Evolutionary conservation across 2,329 filamentous ascomycete species (phyloP).

Genomic region (Aspergillus felis): DNA sequence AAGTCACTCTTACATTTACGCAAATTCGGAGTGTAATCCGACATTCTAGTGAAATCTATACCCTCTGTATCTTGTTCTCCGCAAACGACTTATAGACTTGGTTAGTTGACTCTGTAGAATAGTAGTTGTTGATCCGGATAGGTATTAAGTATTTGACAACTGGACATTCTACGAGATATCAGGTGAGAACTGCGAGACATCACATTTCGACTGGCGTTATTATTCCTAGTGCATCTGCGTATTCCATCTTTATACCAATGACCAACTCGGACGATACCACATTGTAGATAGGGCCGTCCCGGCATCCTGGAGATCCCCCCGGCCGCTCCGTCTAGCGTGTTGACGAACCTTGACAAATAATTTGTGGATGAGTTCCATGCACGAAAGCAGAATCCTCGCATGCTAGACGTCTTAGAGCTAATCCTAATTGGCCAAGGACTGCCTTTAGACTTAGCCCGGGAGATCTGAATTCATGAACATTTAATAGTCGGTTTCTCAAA

Average conservation of each 20-base stretch:
- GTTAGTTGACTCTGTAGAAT: neutral
- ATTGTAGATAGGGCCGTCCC: conserved; percentile 9
- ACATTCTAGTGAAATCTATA: neutral
- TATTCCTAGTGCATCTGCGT: conserved; percentile 3
- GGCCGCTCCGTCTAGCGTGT: conserved; percentile 7
- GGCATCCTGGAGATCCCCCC: conserved; percentile 15
- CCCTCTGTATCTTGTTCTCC: neutral
- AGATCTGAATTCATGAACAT: neutral
- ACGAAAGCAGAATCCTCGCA: conserved; percentile 1
- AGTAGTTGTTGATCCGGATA: neutral
- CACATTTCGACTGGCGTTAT: conserved; percentile 13
- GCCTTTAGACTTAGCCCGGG: neutral
- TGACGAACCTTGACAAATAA: conserved; percentile 15
- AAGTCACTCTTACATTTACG: neutral
- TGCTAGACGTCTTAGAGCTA: neutral
- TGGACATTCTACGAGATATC: neutral
- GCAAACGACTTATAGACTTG: neutral
- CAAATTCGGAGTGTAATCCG: neutral
- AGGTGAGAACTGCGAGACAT: conserved; percentile 9
- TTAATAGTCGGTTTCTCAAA: neutral
- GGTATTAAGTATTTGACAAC: neutral
- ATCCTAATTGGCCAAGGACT: neutral
- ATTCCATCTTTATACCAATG: conserved; percentile 4
- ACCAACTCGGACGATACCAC: conserved; percentile 3
- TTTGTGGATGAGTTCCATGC: conserved; percentile 16